Conservation (phyloP, 2,329 filamentous ascomycete species). For the Exutisphaerella laricina region DNA sequence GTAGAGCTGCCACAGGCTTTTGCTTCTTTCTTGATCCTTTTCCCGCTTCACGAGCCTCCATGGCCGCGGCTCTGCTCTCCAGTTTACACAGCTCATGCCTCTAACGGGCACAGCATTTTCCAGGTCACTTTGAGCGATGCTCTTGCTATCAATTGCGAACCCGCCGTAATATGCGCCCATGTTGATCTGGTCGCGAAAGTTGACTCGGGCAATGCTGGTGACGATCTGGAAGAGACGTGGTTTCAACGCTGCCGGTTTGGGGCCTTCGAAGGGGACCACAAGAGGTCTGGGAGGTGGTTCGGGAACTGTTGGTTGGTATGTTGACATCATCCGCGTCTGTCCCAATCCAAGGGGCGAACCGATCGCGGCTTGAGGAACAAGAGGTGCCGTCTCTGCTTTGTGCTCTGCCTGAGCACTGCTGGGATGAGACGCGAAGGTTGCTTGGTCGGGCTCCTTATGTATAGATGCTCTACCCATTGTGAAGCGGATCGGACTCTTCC, state of each 20-base stretch:
- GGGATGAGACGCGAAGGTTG: background rate
- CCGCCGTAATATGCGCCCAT: constrained; percentile 29
- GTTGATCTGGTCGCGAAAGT: constrained; percentile 41
- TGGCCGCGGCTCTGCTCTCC: constrained; percentile 35
- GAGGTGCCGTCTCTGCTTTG: constrained; percentile 1
- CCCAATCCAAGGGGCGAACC: constrained; percentile 11
- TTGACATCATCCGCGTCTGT: constrained; percentile 18
- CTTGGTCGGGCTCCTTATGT: constrained; percentile 1
- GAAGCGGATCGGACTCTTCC: constrained; percentile 44
- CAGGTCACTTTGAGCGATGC: constrained; percentile 34
- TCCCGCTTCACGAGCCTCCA: constrained; percentile 26
- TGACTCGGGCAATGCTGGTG: constrained; percentile 34
- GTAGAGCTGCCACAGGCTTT: constrained; percentile 29
- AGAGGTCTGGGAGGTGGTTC: constrained; percentile 8
- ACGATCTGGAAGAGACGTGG: constrained; percentile 39
- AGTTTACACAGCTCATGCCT: constrained; percentile 38
- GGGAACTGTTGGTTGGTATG: constrained; percentile 10
- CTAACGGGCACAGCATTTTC: constrained; percentile 35
- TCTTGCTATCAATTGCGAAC: constrained; percentile 28
- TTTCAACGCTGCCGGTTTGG: constrained; percentile 11
- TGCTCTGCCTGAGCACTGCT: constrained; percentile 5
- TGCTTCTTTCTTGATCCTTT: constrained; percentile 27
- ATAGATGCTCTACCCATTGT: constrained; percentile 32
- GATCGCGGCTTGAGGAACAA: background rate
- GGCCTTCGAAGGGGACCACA: constrained; percentile 16